Base-by-base conservation (phyloP, 1,139 yeast genomes). In the Fermentozyma sake region DNA sequence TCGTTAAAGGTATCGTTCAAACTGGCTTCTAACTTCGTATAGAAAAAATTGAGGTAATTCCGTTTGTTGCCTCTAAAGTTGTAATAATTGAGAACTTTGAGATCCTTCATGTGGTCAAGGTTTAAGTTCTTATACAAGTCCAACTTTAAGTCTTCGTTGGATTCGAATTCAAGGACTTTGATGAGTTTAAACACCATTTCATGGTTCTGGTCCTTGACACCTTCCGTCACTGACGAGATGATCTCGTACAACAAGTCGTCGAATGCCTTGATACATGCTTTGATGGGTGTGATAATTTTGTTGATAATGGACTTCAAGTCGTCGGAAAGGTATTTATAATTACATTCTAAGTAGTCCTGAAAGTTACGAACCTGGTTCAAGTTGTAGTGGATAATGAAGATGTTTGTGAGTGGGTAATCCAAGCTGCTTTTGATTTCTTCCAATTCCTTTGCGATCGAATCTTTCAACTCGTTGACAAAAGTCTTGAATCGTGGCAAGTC, bases 81-180 rank as follows among this genome's bases (percentile, higher is more conserved):
- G 7, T 58, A 41, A 38, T 66, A 66, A 35, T 54, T 47, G 8
- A 51, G 35, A 2, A 49, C 41, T 16, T 42, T 44, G 10, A 43
- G 23, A 25, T 47, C 47, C 6, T 33, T 39, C 3, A 33, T 22
- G 16, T 35, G 25, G 27, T 37, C 45, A 38, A 58, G 52, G 30
- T 48, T 50, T 24, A 79, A 61, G 27, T 65, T 67, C 23, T 64
- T 54, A 34, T 73, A 58, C n/a, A 81, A 61, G 7, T 60, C 50
- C 17, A 78, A 64, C 41, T 79, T 78, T 35, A 78, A 52, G 46
- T 91, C 98, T 44, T 83, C 87, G 21, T 71, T 65, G 38, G 82
- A 83, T 51, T 93, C 99, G 39, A 63, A 70, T 37, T 87, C 94
- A 22, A 93, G 67, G 16, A 93, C 72, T 40, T 84, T 81, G 20